Conservation (phyloP, 208 protist species). For the Leishmania gerbilli region DNA sequence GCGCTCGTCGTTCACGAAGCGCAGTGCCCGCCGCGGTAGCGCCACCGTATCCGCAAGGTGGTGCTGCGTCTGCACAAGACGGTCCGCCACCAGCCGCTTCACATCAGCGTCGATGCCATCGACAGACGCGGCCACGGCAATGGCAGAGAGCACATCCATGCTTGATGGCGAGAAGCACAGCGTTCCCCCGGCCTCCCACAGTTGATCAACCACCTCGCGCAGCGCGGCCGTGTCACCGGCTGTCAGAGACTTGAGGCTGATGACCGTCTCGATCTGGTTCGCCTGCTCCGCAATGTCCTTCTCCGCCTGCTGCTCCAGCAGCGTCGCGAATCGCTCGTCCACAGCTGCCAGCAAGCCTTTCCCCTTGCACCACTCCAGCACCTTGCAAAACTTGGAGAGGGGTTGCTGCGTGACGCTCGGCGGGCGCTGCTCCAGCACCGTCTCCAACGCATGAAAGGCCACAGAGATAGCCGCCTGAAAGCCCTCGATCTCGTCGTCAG, state of each 20-base stretch:
- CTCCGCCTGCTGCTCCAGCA: slow-evolving; percentile 45
- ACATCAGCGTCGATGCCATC: slow-evolving; percentile 38
- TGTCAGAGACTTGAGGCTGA: slow-evolving; percentile 63
- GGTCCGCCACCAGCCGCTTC: slow-evolving; percentile 41
- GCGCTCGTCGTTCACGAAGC: slow-evolving; percentile 66
- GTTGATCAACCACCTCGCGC: slow-evolving; percentile 33
- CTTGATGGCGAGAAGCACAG: slow-evolving; percentile 63
- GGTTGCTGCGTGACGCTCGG: slow-evolving; percentile 42
- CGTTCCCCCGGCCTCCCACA: slow-evolving; percentile 51
- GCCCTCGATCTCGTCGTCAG: slow-evolving; percentile 36
- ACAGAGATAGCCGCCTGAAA: slow-evolving; percentile 33
- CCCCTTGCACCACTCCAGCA: slow-evolving; percentile 58
- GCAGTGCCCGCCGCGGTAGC: slow-evolving; percentile 74
- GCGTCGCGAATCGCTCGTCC: slow-evolving; percentile 27
- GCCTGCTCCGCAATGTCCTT: slow-evolving; percentile 47
- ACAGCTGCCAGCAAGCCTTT: slow-evolving; percentile 37
- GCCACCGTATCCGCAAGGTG: slow-evolving; percentile 27
- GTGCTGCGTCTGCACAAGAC: slow-evolving; percentile 63
- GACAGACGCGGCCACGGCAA: slow-evolving; percentile 53
- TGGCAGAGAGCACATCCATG: slow-evolving; percentile 76
- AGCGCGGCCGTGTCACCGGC: slow-evolving; percentile 55
- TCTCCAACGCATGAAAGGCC: slow-evolving; percentile 37
- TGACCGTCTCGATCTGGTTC: slow-evolving; percentile 76
- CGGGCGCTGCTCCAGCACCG: slow-evolving; percentile 30
- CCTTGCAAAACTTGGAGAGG: slow-evolving; percentile 55